phyloP scores from a whole-genome alignment of 2,329 filamentous ascomycete species.

The Colletotrichum magnum region DNA sequence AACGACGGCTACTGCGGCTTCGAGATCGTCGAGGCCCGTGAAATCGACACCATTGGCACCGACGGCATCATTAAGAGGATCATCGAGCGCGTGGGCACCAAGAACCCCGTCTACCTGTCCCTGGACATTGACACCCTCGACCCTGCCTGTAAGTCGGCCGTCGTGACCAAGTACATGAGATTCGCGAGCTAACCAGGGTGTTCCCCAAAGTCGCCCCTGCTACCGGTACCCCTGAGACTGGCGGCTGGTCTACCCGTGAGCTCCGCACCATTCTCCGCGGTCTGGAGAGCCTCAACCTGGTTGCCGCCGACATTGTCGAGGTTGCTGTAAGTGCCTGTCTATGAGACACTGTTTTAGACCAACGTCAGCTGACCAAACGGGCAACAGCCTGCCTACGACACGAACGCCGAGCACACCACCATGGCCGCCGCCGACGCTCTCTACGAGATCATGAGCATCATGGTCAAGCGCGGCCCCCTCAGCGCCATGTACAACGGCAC shows the following conservation, averaged over 20 bases:
- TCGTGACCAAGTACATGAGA: background rate
- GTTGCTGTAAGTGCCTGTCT: constrained; percentile 65
- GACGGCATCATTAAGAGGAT: constrained; percentile 86
- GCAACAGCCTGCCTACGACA: constrained; percentile 74
- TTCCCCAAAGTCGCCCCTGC: constrained; percentile 72
- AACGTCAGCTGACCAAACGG: background rate
- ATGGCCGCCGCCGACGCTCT: constrained; percentile 80
- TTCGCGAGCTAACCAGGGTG: constrained; percentile 28
- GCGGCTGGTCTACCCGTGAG: constrained; percentile 82
- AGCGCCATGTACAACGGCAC: constrained; percentile 51
- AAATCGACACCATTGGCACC: constrained; percentile 66
- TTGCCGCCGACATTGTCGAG: constrained; percentile 81
- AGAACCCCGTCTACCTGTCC: constrained; percentile 83
- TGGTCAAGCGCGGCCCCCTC: constrained; percentile 84
- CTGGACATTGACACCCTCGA: constrained; percentile 93
- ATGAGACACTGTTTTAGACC: background rate
- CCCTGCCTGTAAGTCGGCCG: constrained; percentile 70
- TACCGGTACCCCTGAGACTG: constrained; percentile 82
- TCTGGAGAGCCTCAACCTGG: constrained; percentile 77
- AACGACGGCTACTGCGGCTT: constrained; percentile 90
- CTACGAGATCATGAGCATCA: constrained; percentile 85
- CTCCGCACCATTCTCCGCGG: constrained; percentile 79
- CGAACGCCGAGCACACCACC: constrained; percentile 80
- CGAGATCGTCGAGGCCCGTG: constrained; percentile 81
- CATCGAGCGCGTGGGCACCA: constrained; percentile 79